phyloP scores from a whole-genome alignment of 1,284 basidiomycete species.

The Rhizoctonia solani region DNA sequence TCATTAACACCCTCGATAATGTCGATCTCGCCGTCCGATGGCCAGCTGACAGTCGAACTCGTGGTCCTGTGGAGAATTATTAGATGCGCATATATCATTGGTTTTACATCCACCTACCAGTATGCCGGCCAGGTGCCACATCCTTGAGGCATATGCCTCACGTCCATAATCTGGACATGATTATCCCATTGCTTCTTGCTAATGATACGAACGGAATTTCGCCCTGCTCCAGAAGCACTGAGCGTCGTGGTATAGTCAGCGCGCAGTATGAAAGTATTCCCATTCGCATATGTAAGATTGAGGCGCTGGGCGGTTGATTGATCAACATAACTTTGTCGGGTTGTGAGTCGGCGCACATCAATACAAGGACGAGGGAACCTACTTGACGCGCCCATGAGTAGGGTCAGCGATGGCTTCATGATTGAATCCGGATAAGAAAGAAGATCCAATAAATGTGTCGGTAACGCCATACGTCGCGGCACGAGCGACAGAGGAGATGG shows the following conservation, averaged over 20 bases:
- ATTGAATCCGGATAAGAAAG: neutral
- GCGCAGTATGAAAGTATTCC: constrained; percentile 29
- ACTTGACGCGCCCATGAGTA: constrained; percentile 29
- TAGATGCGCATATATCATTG: neutral
- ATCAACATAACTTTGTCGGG: neutral
- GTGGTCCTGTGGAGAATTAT: constrained; percentile 39
- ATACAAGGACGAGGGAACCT: neutral
- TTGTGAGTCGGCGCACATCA: constrained; percentile 39
- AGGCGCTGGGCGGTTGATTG: neutral
- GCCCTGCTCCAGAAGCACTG: constrained; percentile 32
- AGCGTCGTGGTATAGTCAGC: constrained; percentile 34
- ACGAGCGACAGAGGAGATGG: neutral
- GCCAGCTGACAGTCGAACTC: constrained; percentile 46
- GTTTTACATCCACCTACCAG: constrained; percentile 40
- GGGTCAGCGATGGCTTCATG: constrained; percentile 28
- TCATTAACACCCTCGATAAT: constrained; percentile 70
- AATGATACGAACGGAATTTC: constrained; percentile 37
- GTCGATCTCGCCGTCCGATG: constrained; percentile 56
- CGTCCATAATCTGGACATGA: constrained; percentile 39
- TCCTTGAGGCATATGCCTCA: constrained; percentile 41
- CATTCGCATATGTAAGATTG: constrained; percentile 1
- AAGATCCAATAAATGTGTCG: neutral
- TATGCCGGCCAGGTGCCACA: constrained; percentile 50
- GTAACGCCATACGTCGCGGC: neutral
- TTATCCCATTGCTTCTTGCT: constrained; percentile 35